phyloP scores from a whole-genome alignment of 768 basidiomycete genomes.

The Podaxis sp. region DNA sequence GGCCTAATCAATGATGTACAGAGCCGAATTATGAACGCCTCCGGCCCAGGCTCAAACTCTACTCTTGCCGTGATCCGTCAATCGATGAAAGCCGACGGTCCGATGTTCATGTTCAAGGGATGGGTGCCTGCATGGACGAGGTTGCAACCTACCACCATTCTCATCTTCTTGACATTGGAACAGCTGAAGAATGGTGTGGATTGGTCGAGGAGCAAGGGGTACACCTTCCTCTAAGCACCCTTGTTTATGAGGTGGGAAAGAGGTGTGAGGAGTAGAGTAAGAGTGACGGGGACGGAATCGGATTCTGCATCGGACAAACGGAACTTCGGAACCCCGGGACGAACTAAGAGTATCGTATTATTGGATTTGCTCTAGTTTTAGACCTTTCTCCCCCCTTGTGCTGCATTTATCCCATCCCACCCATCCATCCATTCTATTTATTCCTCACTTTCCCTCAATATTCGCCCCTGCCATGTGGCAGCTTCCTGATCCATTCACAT shows the following conservation, averaged over 20 bases:
- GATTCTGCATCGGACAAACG: neutral
- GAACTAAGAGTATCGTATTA: neutral
- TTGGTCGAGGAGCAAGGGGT: slow-evolving; percentile 46
- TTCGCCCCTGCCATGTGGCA: neutral
- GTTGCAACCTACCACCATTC: slow-evolving; percentile 83
- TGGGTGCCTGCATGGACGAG: slow-evolving; percentile 88
- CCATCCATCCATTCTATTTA: neutral
- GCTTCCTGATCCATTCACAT: neutral
- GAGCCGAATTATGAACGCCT: slow-evolving; percentile 89
- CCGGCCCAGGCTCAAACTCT: slow-evolving; percentile 75
- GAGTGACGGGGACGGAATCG: neutral
- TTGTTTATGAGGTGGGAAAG: neutral
- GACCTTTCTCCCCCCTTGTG: neutral
- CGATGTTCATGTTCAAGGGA: slow-evolving; percentile 92
- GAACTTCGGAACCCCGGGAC: neutral
- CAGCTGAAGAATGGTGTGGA: slow-evolving; percentile 76
- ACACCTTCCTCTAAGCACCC: slow-evolving; percentile 22
- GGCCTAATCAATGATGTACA: slow-evolving; percentile 20
- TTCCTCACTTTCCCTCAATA: neutral
- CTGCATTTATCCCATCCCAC: neutral
- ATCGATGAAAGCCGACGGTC: slow-evolving; percentile 70
- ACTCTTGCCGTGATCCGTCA: slow-evolving; percentile 66
- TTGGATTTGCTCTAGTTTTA: neutral
- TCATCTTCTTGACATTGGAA: slow-evolving; percentile 84
- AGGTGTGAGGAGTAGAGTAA: neutral